Conservation (phyloP, 2,329 filamentous ascomycete species). For the Diaporthe citri region DNA sequence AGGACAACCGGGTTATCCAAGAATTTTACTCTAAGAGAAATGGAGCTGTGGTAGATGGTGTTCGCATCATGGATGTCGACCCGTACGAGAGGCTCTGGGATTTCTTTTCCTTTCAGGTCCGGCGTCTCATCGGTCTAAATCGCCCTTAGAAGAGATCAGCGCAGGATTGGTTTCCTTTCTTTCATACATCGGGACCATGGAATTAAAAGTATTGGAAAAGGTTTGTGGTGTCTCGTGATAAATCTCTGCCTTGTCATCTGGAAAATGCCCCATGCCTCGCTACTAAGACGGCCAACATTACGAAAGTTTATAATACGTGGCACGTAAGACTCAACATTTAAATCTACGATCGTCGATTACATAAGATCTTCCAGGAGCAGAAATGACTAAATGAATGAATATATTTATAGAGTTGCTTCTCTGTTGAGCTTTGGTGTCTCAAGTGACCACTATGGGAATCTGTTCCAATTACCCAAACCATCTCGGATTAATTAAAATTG, state of each 20-base stretch:
- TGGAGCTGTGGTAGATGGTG: background rate
- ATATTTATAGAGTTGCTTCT: background rate
- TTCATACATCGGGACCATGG: too few relatives aligned
- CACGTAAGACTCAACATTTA: too few relatives aligned
- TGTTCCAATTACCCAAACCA: background rate
- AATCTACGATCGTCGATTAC: too few relatives aligned
- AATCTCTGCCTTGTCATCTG: too few relatives aligned
- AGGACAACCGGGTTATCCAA: background rate
- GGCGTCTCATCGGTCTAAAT: background rate
- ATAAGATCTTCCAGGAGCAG: too few relatives aligned
- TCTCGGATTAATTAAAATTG: background rate
- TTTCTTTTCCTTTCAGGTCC: background rate
- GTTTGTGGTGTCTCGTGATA: too few relatives aligned
- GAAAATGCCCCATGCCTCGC: too few relatives aligned
- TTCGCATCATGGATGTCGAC: background rate
- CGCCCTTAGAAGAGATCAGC: too few relatives aligned
- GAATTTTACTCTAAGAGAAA: background rate
- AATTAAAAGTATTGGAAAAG: too few relatives aligned
- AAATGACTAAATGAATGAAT: slow-evolving; percentile 1
- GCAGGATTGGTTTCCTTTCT: too few relatives aligned
- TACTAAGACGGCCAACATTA: too few relatives aligned
- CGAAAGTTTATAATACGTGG: too few relatives aligned
- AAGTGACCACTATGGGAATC: background rate
- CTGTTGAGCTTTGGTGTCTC: background rate
- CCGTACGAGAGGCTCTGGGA: background rate